A percentile compares a stretch with the other conserved stretches of the same genome.
These are phyloP conservation scores for Lactifluus piperatus DNA, from an alignment of 768 basidiomycete species.

Conservation along the genomic window DNA sequence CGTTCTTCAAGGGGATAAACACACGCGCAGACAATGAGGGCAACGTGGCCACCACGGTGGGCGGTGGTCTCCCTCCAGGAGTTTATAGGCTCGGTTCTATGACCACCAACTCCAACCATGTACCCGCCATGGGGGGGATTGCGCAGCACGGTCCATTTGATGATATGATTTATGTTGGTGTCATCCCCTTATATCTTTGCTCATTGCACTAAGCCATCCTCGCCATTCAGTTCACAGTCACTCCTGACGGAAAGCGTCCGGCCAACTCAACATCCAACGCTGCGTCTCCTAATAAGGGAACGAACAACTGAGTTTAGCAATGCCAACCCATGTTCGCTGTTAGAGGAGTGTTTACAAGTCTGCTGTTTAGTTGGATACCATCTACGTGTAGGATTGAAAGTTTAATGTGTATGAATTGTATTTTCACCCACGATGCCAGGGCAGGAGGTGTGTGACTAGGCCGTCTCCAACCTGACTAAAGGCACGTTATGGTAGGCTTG, in stretches of 20 bases:
- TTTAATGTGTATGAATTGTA: no score
- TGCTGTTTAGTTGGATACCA: no score
- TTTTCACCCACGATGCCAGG: no score
- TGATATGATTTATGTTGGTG: constrained; percentile 50
- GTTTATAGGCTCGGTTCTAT: constrained; percentile 52
- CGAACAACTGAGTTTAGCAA: background rate
- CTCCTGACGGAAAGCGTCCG: background rate
- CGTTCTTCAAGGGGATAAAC: constrained; percentile 57
- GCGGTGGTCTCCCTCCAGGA: constrained; percentile 47
- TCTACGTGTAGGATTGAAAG: no score
- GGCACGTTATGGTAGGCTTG: no score
- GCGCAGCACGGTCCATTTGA: constrained; percentile 55
- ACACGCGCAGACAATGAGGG: constrained; percentile 30
- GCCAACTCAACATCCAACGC: background rate
- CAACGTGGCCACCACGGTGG: constrained; percentile 41
- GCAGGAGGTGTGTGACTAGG: no score
- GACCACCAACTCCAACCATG: constrained; percentile 49
- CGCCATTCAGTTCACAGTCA: background rate
- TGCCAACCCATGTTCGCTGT: no score
- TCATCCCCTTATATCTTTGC: background rate
- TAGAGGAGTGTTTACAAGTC: no score
- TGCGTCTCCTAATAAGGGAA: no score
- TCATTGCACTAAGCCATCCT: background rate
- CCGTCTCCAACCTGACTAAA: no score
- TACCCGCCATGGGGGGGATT: constrained; percentile 46